These are phyloP conservation scores for Rhodotorula toruloides DNA, from an alignment of 768 basidiomycete genomes.

Conservation along the genomic window DNA sequence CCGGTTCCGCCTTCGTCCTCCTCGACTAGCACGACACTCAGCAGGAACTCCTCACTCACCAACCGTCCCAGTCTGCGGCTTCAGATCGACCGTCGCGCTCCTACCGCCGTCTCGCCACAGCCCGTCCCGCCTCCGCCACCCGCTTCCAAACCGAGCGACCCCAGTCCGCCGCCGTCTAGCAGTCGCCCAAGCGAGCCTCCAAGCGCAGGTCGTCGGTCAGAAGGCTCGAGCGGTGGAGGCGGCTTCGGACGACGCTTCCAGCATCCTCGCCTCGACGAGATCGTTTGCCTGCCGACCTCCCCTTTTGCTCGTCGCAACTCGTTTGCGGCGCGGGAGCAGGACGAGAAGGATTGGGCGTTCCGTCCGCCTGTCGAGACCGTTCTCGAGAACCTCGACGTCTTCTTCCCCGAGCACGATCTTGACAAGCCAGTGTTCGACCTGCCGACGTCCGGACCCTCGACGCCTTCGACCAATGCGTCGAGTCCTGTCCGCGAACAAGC, in stretches of 20 bases:
- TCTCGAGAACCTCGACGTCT: conserved; percentile 83
- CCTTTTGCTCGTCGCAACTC: conserved; percentile 27
- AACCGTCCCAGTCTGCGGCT: conserved; percentile 30
- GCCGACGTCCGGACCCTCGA: conserved; percentile 69
- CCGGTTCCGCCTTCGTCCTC: background rate
- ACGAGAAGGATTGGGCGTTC: conserved; percentile 39
- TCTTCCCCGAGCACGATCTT: conserved; percentile 92
- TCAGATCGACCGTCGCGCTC: conserved; percentile 10
- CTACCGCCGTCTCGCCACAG: background rate
- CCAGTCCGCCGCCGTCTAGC: background rate
- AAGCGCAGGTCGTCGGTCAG: background rate
- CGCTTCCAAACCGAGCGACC: background rate
- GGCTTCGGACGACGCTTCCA: background rate
- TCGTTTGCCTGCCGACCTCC: conserved; percentile 8
- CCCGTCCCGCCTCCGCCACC: background rate
- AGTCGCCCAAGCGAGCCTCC: background rate
- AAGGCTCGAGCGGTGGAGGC: background rate
- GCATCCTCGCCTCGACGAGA: conserved; percentile 19
- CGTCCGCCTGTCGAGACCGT: conserved; percentile 62
- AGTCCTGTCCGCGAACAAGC: conserved; percentile 24
- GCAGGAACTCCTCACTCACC: conserved; percentile 6
- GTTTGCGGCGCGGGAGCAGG: conserved; percentile 31
- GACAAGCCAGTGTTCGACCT: conserved; percentile 91
- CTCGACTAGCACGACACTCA: too few relatives aligned
- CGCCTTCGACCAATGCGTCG: conserved; percentile 58